phyloP scores from a whole-genome alignment of 306 rosid genomes.

The Cucumis cinereus region DNA sequence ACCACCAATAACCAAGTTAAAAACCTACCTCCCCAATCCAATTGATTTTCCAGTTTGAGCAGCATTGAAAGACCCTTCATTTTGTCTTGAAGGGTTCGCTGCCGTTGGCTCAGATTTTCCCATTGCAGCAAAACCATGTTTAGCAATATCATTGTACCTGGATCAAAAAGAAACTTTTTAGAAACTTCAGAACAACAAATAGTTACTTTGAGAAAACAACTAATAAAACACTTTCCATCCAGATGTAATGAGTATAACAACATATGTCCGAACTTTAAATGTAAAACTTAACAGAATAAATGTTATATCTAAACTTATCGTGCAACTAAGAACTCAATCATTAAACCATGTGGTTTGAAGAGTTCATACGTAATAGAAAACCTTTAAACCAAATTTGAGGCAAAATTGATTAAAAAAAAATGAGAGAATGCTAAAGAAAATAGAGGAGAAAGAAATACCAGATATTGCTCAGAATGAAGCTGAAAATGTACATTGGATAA shows the following conservation, averaged over 20 bases:
- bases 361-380: background rate
- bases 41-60: constrained; percentile 30
- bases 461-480: constrained; percentile 66
- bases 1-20: constrained; percentile 7
- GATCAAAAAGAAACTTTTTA: constrained; percentile 10
- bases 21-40: constrained; percentile 70
- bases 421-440: background rate
- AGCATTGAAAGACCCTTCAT: constrained; percentile 20
- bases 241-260: background rate
- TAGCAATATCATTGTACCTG: constrained; percentile 96
- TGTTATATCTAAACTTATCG: background rate
- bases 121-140: constrained; percentile 76
- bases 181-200: background rate
- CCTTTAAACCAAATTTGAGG: background rate
- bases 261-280: background rate
- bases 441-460: constrained; percentile 36
- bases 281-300: background rate
- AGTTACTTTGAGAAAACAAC: background rate
- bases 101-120: constrained; percentile 34
- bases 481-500: constrained; percentile 72
- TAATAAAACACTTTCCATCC: background rate
- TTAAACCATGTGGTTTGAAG: background rate
- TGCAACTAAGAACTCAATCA: background rate
- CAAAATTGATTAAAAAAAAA: background rate
- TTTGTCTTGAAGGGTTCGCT: constrained; percentile 30